Evolutionary conservation across 805 yeast species (phyloP), one percentile per base, ranked within the genome.

Genomic region (Maudiozyma pseudohumilis): DNA sequence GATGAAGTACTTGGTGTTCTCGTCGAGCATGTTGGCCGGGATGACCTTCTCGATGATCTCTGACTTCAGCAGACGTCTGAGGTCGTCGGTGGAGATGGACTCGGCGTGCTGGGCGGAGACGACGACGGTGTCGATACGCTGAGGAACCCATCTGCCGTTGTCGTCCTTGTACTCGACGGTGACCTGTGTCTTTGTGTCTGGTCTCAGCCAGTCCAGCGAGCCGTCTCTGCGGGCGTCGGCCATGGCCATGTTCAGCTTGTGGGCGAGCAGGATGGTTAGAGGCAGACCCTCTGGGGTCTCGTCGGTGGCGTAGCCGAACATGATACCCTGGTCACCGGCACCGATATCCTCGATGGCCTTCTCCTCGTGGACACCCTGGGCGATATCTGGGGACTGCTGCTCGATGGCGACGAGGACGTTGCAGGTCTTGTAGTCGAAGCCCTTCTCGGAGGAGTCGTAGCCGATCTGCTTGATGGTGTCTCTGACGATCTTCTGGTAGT

Each of bases 321-420:
- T 92, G 66, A 92, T 92, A 81, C 98, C 98, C 72, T 92, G 98
- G 73, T 92, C 98, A 80, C 98, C 98, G 50, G 98, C 98, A 68
- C 98, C 98, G 60, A 92, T 78, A 43, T 92, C 94, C 75, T 92
- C 98, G 49, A 92, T 72, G 83, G 95, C 70, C 80, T 76, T 60
- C 64, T 92, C 96, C 70, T 83, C 83, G 70, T 92, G 97, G 61
- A 92, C 78, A 77, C 98, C 98, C 72, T 89, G 97, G 45, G 98
- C 98, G 59, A 92, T 92, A 71, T 92, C 98, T 55, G 95, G 92
- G 38, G 96, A 87, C 73, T 92, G 98, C 73, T 92, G 96, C 75
- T 92, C 98, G 66, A 92, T 87, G 65, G 98, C 98, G 47, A 92
- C 97, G 49, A 92, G 74, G 41, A 92, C 97, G 70, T 92, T 92